Evolutionary conservation across 192 early-diverging fungal genomes (phyloP).

Genomic region (Phycomyces blakesleeanus): DNA sequence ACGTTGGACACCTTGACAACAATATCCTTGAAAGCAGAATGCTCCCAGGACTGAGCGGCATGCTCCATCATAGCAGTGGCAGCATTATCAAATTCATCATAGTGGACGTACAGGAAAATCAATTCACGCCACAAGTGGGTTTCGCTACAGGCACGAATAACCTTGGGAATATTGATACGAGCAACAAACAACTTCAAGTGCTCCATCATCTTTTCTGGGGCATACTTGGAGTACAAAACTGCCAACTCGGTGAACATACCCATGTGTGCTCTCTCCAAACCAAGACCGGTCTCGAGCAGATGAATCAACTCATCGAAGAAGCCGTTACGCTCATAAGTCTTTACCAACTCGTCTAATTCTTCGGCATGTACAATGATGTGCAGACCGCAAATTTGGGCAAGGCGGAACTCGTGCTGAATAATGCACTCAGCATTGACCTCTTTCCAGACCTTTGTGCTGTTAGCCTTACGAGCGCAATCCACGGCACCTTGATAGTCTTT

Average conservation of each 20-base stretch:
- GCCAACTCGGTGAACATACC: conserved; percentile 99
- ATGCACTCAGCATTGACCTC: conserved; percentile 97
- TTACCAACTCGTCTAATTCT: conserved; percentile 87
- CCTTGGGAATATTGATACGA: conserved; percentile 99
- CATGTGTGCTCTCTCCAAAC: conserved; percentile 98
- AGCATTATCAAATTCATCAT: conserved; percentile 99
- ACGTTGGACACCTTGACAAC: conserved; percentile 96
- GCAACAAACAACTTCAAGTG: conserved; percentile 96
- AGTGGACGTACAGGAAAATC: conserved; percentile 97
- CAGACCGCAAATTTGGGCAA: conserved; percentile 98
- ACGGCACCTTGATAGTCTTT: conserved; percentile 96
- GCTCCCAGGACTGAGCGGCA: conserved; percentile 95
- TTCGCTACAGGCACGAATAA: conserved; percentile 89
- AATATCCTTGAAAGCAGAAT: conserved; percentile 93
- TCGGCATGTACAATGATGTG: conserved; percentile 96
- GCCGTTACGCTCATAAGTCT: conserved; percentile 84
- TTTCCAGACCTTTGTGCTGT: conserved; percentile 98
- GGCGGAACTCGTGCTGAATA: conserved; percentile 88
- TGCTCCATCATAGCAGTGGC: conserved; percentile 93
- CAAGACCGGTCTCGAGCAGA: conserved; percentile 90
- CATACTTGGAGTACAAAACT: conserved; percentile 96
- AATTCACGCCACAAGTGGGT: conserved; percentile 96
- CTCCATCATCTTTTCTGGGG: conserved; percentile 92
- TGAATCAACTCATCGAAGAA: conserved; percentile 88
- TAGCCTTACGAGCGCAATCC: conserved; percentile 98